Conservation (phyloP, 2,329 filamentous ascomycete species). For the Cladosporium sp. region DNA sequence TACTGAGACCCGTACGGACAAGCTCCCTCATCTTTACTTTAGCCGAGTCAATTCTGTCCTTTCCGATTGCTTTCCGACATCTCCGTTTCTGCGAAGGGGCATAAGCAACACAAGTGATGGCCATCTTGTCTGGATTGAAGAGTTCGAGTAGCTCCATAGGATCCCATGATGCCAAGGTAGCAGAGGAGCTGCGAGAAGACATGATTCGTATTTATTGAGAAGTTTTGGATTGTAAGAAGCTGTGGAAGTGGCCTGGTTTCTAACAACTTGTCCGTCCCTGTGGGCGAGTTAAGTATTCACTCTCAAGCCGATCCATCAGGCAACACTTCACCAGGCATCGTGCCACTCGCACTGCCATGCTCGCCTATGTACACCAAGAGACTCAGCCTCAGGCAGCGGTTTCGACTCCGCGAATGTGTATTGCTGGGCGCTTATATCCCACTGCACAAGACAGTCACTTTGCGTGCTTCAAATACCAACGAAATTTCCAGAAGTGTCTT, state of each 20-base stretch:
- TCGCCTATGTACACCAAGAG: slow-evolving; percentile 1
- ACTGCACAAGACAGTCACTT: too few species aligned
- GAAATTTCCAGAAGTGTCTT: too few species aligned
- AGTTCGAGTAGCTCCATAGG: not conserved
- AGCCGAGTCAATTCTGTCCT: not conserved
- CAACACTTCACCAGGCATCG: not conserved
- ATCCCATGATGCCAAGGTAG: not conserved
- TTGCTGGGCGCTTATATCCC: not conserved
- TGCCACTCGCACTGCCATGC: slow-evolving; percentile 4
- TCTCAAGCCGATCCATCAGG: not conserved
- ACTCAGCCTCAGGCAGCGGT: slow-evolving; percentile 1
- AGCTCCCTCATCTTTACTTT: not conserved
- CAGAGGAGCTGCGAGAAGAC: not conserved
- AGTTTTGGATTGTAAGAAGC: not conserved
- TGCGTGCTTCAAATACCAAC: too few species aligned
- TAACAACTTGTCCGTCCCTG: not conserved
- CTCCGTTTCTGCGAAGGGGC: not conserved
- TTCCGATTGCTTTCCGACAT: not conserved
- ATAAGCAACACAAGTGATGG: slow-evolving; percentile 5
- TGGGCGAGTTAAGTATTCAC: not conserved
- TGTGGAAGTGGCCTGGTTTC: not conserved
- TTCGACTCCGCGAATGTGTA: not conserved
- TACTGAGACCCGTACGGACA: not conserved
- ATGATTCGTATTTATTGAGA: not conserved
- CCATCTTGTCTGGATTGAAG: not conserved